A percentile compares a stretch with the other conserved stretches of the same genome.
Conservation (phyloP, 2,329 filamentous ascomycete genomes). For the Cordyceps cateniannulata region DNA sequence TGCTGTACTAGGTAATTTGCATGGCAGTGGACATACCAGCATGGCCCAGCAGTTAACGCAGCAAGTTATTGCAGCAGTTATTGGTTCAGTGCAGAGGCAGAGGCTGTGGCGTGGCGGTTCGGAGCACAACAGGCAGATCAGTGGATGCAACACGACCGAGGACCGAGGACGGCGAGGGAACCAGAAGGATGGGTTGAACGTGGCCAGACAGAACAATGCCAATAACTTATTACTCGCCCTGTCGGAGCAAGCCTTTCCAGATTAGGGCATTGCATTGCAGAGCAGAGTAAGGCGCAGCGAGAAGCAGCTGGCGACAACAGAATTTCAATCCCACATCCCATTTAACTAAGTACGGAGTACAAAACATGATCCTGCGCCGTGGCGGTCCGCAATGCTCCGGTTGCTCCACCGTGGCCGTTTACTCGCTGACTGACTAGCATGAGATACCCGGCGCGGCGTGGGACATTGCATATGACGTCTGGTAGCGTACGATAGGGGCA, state of each 20-base stretch:
- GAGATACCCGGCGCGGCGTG: neutral
- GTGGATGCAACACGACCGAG: neutral
- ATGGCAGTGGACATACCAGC: neutral
- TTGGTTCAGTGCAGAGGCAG: neutral
- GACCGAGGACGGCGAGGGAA: neutral
- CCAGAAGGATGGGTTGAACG: neutral
- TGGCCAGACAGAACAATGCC: neutral
- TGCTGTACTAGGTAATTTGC: neutral
- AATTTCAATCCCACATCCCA: neutral
- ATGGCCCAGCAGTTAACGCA: neutral
- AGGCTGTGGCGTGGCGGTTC: constrained; percentile 2
- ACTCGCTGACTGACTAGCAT: neutral
- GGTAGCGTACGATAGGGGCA: constrained; percentile 5
- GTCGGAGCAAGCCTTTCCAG: neutral
- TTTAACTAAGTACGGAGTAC: neutral
- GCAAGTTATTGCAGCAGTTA: neutral
- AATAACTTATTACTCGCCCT: neutral
- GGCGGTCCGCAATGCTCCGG: constrained; percentile 8
- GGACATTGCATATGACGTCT: neutral
- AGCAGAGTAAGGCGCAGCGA: neutral
- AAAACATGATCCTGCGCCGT: neutral
- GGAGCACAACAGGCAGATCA: neutral
- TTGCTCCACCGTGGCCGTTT: neutral
- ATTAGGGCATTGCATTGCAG: constrained; percentile 1
- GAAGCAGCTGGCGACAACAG: neutral